Evolutionary conservation across 2,329 filamentous ascomycete genomes (phyloP).

Genomic region (Colletotrichum limetticola): DNA sequence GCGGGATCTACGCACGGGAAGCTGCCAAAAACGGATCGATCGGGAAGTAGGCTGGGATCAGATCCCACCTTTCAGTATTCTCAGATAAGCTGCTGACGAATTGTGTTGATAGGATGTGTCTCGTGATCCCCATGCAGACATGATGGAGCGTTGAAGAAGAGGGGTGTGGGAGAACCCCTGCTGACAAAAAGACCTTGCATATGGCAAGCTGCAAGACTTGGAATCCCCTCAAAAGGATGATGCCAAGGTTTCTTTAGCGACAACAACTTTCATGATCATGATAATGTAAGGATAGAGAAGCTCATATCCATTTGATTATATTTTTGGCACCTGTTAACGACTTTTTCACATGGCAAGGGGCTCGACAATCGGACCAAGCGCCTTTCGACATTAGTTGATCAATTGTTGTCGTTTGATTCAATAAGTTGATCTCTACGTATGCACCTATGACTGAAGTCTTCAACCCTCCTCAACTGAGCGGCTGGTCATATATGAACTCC

Average conservation of each 20-base stretch:
- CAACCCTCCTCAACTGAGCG: not conserved
- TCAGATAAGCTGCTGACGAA: not conserved
- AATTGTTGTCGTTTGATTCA: too few species aligned
- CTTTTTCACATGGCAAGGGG: not conserved
- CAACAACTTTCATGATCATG: not conserved
- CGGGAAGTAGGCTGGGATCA: not conserved
- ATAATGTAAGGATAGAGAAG: not conserved
- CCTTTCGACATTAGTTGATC: too few species aligned
- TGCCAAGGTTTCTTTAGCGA: not conserved
- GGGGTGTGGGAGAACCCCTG: not conserved
- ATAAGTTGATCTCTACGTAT: too few species aligned
- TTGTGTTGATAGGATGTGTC: not conserved
- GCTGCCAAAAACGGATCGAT: not conserved
- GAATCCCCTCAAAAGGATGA: not conserved
- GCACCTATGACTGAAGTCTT: too few species aligned
- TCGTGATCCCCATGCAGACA: not conserved
- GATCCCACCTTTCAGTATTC: not conserved
- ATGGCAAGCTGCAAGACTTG: not conserved
- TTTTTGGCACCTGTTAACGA: not conserved
- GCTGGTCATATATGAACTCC: not conserved
- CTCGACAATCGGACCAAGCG: not conserved
- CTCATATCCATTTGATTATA: not conserved
- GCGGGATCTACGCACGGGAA: not conserved
- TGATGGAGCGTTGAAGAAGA: not conserved
- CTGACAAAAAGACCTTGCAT: not conserved